Evolutionary conservation across 306 rosid species (phyloP).

Genomic region (Cajanus cajan): DNA sequence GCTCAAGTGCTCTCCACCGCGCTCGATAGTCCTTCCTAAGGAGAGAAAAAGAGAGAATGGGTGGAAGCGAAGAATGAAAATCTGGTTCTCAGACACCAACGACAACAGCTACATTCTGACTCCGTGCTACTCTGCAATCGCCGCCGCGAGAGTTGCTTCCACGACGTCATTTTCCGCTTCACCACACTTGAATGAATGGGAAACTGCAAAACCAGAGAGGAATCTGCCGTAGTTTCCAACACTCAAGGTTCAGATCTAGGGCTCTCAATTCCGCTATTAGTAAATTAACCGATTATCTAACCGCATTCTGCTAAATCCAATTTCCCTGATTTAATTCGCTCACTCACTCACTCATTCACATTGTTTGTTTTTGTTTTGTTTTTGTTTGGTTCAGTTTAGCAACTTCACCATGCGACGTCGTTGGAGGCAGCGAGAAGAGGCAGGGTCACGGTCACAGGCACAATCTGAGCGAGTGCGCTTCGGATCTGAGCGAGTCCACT

Average conservation of each 20-base stretch:
- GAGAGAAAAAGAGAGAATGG: constrained; percentile 14
- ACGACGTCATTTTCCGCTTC: constrained; percentile 25
- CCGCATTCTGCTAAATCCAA: not conserved
- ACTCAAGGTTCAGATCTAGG: constrained; percentile 96
- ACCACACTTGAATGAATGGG: constrained; percentile 87
- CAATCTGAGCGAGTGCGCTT: constrained; percentile 46
- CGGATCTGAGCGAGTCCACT: too few species aligned
- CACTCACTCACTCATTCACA: not conserved
- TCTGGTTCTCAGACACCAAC: constrained; percentile 39
- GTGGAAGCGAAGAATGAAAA: constrained; percentile 39
- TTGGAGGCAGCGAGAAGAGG: constrained; percentile 43
- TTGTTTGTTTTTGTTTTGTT: not conserved
- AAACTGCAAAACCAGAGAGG: constrained; percentile 95
- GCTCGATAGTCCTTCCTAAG: too few species aligned
- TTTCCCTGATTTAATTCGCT: not conserved
- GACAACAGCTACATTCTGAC: too few species aligned
- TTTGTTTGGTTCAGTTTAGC: constrained; percentile 73
- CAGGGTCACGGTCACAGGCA: constrained; percentile 52
- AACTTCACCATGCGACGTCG: constrained; percentile 51
- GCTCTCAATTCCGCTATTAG: not conserved
- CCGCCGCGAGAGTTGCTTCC: constrained; percentile 12
- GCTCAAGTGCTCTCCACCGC: too few species aligned
- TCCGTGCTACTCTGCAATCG: not conserved
- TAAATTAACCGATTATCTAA: not conserved
- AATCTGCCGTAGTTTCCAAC: constrained; percentile 88